Conservation (phyloP, 2,329 filamentous ascomycete species). For the Fusarium xylarioides region DNA sequence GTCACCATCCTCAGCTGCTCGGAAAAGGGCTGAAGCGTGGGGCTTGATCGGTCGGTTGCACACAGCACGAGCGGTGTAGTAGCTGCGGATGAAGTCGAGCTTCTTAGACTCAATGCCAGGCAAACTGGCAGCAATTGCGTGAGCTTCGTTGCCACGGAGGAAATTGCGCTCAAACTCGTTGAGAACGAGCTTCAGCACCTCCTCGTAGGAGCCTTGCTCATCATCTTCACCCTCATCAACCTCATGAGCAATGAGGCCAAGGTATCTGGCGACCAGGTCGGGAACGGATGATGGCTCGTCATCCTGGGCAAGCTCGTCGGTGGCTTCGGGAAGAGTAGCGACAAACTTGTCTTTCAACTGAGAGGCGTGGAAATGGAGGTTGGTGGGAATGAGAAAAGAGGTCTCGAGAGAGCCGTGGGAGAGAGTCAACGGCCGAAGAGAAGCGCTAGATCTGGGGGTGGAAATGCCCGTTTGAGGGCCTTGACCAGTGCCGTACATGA, state of each 20-base stretch:
- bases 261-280: slow-evolving; percentile 92
- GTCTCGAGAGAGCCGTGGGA: slow-evolving; percentile 95
- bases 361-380: slow-evolving; percentile 93
- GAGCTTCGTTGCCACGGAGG: slow-evolving; percentile 94
- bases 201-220: slow-evolving; percentile 85
- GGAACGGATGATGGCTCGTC: slow-evolving; percentile 97
- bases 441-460: slow-evolving; percentile 92
- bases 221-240: slow-evolving; percentile 94
- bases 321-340: slow-evolving; percentile 84
- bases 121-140: slow-evolving; percentile 84
- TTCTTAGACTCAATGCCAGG: slow-evolving; percentile 96
- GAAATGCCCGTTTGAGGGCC: slow-evolving; percentile 95
- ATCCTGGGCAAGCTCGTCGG: slow-evolving; percentile 96
- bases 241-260: slow-evolving; percentile 88
- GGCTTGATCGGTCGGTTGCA: slow-evolving; percentile 86
- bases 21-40: slow-evolving; percentile 91
- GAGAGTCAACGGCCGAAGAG: slow-evolving; percentile 89
- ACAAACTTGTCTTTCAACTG: slow-evolving; percentile 93
- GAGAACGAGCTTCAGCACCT: slow-evolving; percentile 89
- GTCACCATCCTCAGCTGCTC: slow-evolving; percentile 84
- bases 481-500: slow-evolving; percentile 86
- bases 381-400: slow-evolving; percentile 93
- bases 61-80: slow-evolving; percentile 88
- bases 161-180: slow-evolving; percentile 98
- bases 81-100: slow-evolving; percentile 85